Evolutionary conservation across 495 filamentous ascomycete genomes (phyloP), one percentile per base, ranked within the genome.

Genomic region (Hypoxylon trugodes): DNA sequence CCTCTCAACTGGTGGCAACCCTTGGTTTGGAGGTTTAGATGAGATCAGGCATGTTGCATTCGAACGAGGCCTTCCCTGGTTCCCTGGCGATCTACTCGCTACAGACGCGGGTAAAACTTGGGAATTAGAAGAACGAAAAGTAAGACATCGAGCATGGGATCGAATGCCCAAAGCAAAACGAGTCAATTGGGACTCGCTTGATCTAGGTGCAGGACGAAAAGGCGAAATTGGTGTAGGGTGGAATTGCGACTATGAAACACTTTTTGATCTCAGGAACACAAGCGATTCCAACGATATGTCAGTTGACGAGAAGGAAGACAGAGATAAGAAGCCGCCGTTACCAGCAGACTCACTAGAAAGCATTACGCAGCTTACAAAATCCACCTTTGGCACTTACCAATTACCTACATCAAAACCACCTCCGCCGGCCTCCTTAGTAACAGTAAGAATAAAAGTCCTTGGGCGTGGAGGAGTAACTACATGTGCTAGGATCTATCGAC

Each of bases 71-170:
- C 77, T 79, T 25, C 84, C 90, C 8, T 96, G 89, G 87, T 98
- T 97, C 71, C 95, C 95, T 0, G 91, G 84, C 19, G 95, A 98
- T 73, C 93, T 86, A 55, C 92, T 91, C 0, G 92, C 90, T 1
- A 96, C 92, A 0, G 79, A 81, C 15, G 92, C 93, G 1, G 95
- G 95, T 0, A 86, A 85, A 74, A 79, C 78, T 21, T 96, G 92
- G 90, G 88, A 92, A 71, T 65, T 86, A 21, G 78, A 82, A 33
- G 85, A 93, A 73, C 81, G 90, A 6, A 70, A 71, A 25, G 82
- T 77, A 62, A 79, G 89, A 42, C 85, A 84, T 66, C 70, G 75
- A 30, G 82, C 85, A 13, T 97, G 95, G 95, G 87, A 88, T 58
- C 82, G 84, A 38, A 85, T 86, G 40, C 94, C 95, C 1, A 96